Evolutionary conservation across 495 filamentous ascomycete genomes (phyloP), one percentile per base, ranked within the genome.

Genomic region (Penicillium lagena): DNA sequence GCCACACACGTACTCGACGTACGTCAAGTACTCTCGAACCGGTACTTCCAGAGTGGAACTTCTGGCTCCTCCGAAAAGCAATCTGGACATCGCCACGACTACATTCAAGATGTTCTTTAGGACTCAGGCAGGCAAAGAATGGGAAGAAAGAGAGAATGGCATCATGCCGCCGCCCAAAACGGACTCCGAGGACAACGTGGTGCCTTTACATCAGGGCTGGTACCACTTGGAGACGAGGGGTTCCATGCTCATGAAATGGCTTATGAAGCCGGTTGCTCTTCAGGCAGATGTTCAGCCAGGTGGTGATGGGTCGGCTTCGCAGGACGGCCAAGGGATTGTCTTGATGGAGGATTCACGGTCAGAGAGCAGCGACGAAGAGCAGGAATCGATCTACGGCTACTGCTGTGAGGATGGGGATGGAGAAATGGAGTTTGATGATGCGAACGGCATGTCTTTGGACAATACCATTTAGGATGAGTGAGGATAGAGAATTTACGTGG

Each of bases 71-170:
- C 43, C 58, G 0, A 59, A 55, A 9, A 62, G 59, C 27, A 53
- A 29, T 2, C 52, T 66, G 3, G 56, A 60, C 1, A 15, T 44
- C 7, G 78, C 77, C 7, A 63, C 75, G 27, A 49, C 22, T 0
- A 55, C 55, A 0, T 86, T 86, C 55, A 62, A 67, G 50, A n/a
- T 37, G 0, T 79, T 80, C 51, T 88, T 87, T 62, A 46, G 59
- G 10, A 50, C 60, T 2, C 75, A 81, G 53, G 78, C 79, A 0
- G 74, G 76, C 1, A 63, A 72, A 9, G 43, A 58, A 7, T 88
- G 83, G 84, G 66, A 75, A 1, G 46, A 78, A 28, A 68, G 80
- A 29, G 36, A 48, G 6, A 42, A 59, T 22, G 45, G 36, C 10
- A 45, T 48, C 7, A 9, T 46, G 7, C 51, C 51, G 7, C 30